Evolutionary conservation across 2,329 filamentous ascomycete genomes (phyloP), one percentile per base, ranked within the genome.

Genomic region (Pseudocercospora crystallina): DNA sequence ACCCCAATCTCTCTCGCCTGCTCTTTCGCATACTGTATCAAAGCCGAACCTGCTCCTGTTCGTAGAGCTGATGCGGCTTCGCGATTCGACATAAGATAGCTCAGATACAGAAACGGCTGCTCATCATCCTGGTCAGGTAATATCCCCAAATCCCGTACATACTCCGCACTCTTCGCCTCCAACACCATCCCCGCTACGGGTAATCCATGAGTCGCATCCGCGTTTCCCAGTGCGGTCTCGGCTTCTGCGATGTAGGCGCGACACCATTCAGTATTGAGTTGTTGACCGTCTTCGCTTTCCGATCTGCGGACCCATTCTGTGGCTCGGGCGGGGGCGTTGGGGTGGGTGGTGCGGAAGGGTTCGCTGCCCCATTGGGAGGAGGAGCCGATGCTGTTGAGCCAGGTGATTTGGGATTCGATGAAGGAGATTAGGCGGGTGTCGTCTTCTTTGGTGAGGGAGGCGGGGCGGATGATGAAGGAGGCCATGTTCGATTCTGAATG

Each of bases 71-170:
- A 4, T 8, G 51, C 56, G 2, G 41, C 53, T 26, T 47, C 32
- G 10, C 53, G 43, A 40, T 60, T 51, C 13, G 56, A 49, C 34
- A 60, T 58, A 2, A 60, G 37, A 34, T 51, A 60, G 3, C 42
- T 17, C 12, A 60, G 12, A 31, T 57, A 58, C 2, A 56, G 43
- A 30, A 55, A 58, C 14, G 53, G 51, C 10, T 55, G 49, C 2
- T 42, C 14, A 8, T 49, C 38, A 29, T 55, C 53, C 35, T 65
- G 39, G 17, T 91, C 71, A 78, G 90, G 51, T 85, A 87, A 67
- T 80, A 86, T 53, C 80, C 83, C 51, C 7, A 26, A 7, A 26
- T 26, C 20, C 73, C 75, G 2, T 62, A 64, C 36, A 15, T 59
- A 59, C 8, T 39, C 43, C 8, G 51, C 38, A 8, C 50, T 39